Evolutionary conservation across 306 rosid species (phyloP), one percentile per base, ranked within the genome.

Genomic region (Acacia confusa): DNA sequence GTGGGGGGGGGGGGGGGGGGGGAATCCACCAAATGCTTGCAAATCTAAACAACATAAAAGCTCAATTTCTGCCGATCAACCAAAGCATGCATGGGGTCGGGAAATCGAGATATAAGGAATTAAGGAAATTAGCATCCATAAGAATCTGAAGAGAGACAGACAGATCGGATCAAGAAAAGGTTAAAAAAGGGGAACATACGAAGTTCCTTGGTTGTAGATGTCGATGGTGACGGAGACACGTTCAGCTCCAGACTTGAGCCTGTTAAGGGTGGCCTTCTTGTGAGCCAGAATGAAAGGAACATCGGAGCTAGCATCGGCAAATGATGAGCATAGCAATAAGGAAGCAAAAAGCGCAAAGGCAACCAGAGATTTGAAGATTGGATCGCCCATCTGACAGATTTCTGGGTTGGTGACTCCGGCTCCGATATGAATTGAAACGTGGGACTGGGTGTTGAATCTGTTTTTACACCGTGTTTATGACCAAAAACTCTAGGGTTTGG

Each of bases 151-250:
- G 44, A 60, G 17, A 28, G 52, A 9, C 30, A 28, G 52, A 9
- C 30, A 22, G 47, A 81, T 87, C 77, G 75, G 74, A 53, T 76
- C 47, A 34, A 5, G 22, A 58, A 76, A 79, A 11, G 24, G 15
- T 28, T n/a, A 1, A 13, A 15, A 60, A 34, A 43, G 47, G 40
- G 17, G 40, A 64, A 80, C 96, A 9, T 89, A 95, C 99, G 95
- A 88, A 72, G 93, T 83, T 88, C 99, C 99, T 87, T 93, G 98
- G 78, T 95, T 95, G 90, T 89, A 95, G 87, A 95, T 86, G n/a
- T 95, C 98, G 85, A 95, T 84, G 84, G 98, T 76, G 81, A 95
- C 99, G 22, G 91, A 78, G 82, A 93, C 94, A 68, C 94, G 95
- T 79, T 95, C 99, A 64, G 86, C 86, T 80, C 98, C 99, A 60